Evolutionary conservation across 2,329 filamentous ascomycete genomes (phyloP).

Genomic region (Calonectria henricotiae): DNA sequence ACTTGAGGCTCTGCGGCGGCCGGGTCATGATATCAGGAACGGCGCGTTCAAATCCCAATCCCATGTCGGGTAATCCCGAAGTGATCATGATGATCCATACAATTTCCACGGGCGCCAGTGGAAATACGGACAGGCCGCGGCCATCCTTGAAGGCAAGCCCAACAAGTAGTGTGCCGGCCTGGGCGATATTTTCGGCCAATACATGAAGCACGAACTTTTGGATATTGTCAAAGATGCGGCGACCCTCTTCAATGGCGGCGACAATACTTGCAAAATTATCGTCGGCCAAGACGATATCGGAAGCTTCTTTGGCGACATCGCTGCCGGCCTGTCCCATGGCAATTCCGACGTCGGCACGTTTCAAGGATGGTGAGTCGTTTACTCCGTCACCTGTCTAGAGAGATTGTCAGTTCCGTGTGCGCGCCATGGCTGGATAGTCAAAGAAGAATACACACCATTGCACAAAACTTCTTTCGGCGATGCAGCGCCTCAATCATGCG

Average conservation of each 20-base stretch:
- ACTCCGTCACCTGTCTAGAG: slow-evolving; percentile 77
- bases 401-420: slow-evolving; percentile 35
- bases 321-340: slow-evolving; percentile 80
- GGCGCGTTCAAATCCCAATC: slow-evolving; percentile 80
- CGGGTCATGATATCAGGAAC: slow-evolving; percentile 79
- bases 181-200: slow-evolving; percentile 79
- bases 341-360: slow-evolving; percentile 81
- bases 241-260: slow-evolving; percentile 79
- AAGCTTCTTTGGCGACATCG: slow-evolving; percentile 81
- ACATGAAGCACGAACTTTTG: slow-evolving; percentile 81
- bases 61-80: slow-evolving; percentile 82
- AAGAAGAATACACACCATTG: slow-evolving; percentile 67
- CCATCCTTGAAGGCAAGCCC: slow-evolving; percentile 80
- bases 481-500: slow-evolving; percentile 84
- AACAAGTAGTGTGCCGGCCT: slow-evolving; percentile 79
- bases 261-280: slow-evolving; percentile 83
- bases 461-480: slow-evolving; percentile 75
- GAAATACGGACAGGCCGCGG: slow-evolving; percentile 78
- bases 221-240: slow-evolving; percentile 82
- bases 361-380: slow-evolving; percentile 80
- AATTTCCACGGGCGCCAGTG: slow-evolving; percentile 80
- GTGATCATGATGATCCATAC: slow-evolving; percentile 88
- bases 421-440: rapidly evolving
- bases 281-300: slow-evolving; percentile 79
- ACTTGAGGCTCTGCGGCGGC: slow-evolving; percentile 74